A percentile compares a stretch with the other conserved stretches of the same genome.
phyloP scores from a whole-genome alignment of 1,139 yeast genomes.

The Wickerhamomyces sp. region DNA sequence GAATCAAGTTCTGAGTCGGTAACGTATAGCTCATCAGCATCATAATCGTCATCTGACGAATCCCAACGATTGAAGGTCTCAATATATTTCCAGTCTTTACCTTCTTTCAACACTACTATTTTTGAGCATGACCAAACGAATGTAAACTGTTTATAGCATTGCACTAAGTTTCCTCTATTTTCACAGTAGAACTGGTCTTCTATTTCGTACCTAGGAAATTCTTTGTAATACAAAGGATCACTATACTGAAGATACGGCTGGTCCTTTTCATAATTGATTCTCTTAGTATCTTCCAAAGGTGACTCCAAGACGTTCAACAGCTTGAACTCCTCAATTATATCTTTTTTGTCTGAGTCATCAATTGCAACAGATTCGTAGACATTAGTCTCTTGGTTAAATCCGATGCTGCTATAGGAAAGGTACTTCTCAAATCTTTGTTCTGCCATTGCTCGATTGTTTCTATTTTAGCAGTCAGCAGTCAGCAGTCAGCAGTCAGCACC shows the following conservation, averaged over 20 bases:
- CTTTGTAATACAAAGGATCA: neutral
- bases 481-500: neutral
- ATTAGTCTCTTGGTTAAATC: no score
- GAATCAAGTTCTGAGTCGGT: neutral
- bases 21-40: neutral
- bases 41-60: neutral
- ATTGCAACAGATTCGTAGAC: no score
- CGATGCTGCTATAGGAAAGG: no score
- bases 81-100: neutral
- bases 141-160: neutral
- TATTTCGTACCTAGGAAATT: neutral
- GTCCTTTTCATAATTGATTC: neutral
- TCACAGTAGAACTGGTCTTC: neutral
- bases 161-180: neutral
- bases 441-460: no score
- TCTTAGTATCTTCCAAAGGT: no score
- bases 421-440: no score
- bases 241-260: neutral
- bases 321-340: no score
- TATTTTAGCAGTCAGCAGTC: no score
- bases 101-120: neutral
- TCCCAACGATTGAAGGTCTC: neutral
- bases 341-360: no score
- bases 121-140: neutral
- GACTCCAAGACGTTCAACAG: no score